Evolutionary conservation across 495 filamentous ascomycete species (phyloP).

Genomic region (Neurospora tetraspora): DNA sequence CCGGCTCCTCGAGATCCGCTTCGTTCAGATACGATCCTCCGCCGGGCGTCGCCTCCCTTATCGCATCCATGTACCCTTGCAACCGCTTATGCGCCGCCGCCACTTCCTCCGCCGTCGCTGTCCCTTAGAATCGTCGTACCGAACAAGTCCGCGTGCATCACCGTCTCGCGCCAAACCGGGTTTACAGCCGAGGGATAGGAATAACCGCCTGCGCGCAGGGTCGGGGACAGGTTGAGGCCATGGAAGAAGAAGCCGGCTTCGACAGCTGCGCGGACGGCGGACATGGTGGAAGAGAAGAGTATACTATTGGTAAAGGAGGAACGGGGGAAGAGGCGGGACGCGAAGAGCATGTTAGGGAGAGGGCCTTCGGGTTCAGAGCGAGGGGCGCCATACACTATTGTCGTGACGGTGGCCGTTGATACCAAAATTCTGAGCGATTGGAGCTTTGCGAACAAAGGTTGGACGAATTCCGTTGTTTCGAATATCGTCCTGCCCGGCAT

Average conservation of each 20-base stretch:
- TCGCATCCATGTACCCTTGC: conserved; percentile 17
- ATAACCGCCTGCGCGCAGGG: conserved; percentile 20
- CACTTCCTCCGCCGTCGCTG: conserved; percentile 13
- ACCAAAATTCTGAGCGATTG: conserved; percentile 22
- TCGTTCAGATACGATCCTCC: conserved; percentile 39
- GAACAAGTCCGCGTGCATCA: conserved; percentile 45
- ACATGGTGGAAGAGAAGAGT: conserved; percentile 31
- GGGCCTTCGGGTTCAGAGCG: conserved; percentile 7
- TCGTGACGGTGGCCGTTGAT: conserved; percentile 12
- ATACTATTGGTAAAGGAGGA: conserved; percentile 21
- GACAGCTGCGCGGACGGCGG: conserved; percentile 28
- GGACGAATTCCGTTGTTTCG: conserved; percentile 15
- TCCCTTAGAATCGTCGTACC: conserved; percentile 10
- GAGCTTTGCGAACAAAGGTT: conserved; percentile 20
- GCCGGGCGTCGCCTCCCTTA: conserved; percentile 22
- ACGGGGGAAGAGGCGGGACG: conserved; percentile 42
- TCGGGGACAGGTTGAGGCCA: conserved; percentile 36
- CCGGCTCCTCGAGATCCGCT: conserved; percentile 44
- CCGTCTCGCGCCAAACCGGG: conserved; percentile 43
- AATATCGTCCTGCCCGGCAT: conserved; percentile 14
- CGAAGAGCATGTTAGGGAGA: conserved; percentile 24
- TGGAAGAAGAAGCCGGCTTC: conserved; percentile 32
- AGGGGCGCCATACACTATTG: conserved; percentile 7
- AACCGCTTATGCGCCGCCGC: conserved; percentile 12
- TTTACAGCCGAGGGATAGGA: conserved; percentile 31